Percentiles rank a stretch among this genome's conserved stretches.
These are phyloP conservation scores for Mycena vulgaris DNA, from an alignment of 768 basidiomycete species.

Conservation along the genomic window DNA sequence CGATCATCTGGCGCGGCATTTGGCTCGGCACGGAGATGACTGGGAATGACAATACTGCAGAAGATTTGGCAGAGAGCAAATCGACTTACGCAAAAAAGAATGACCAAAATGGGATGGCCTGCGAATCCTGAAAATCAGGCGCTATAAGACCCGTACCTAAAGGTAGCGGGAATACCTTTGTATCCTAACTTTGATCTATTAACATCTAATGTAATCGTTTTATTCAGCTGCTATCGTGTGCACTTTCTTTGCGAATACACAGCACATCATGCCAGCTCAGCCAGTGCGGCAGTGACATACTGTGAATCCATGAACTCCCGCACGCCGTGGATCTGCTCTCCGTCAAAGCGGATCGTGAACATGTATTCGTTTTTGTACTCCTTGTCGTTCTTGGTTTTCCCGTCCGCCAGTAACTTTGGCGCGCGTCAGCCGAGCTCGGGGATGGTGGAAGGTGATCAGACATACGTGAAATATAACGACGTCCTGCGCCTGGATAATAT, in stretches of 20 bases:
- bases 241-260: slow-evolving; percentile 20
- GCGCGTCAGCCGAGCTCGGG: slow-evolving; percentile 4
- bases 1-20: no score
- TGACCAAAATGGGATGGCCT: no score
- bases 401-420: slow-evolving; percentile 14
- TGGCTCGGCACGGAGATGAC: no score
- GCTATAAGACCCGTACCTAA: no score
- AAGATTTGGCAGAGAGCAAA: no score
- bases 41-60: no score
- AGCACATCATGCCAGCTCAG: slow-evolving; percentile 16
- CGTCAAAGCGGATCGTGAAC: slow-evolving; percentile 24
- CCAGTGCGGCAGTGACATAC: slow-evolving; percentile 19
- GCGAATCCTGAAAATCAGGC: no score
- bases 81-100: no score
- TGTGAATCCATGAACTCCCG: slow-evolving; percentile 23
- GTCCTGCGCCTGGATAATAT: slow-evolving; percentile 18
- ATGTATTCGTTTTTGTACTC: slow-evolving; percentile 22
- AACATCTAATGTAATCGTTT: slow-evolving; percentile 16
- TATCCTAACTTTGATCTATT: slow-evolving; percentile 15
- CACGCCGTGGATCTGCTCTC: slow-evolving; percentile 14
- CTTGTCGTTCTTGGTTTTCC: slow-evolving; percentile 12
- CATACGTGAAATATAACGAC: slow-evolving; percentile 20
- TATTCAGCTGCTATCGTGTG: slow-evolving; percentile 16
- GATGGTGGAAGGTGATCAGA: slow-evolving; percentile 15
- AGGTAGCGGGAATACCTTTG: slow-evolving; percentile 1